These are phyloP conservation scores for Ophiostoma quercus DNA, from an alignment of 2,329 filamentous ascomycete species.

Conservation along the genomic window DNA sequence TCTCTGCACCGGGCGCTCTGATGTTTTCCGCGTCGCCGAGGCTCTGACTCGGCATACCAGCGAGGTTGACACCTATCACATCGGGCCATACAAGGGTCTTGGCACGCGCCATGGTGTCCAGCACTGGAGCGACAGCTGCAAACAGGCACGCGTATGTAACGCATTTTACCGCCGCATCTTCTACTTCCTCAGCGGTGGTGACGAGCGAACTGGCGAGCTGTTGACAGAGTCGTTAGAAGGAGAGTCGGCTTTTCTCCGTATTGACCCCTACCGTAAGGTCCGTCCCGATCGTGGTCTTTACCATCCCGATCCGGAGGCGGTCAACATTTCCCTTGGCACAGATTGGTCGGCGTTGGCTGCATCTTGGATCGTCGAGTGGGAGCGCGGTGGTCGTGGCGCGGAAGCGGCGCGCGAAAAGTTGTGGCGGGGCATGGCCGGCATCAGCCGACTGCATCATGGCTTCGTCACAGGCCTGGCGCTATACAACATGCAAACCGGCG, in stretches of 20 bases:
- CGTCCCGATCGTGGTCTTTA: not conserved
- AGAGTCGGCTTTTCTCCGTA: not conserved
- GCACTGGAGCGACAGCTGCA: constrained; percentile 15
- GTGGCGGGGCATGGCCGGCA: not conserved
- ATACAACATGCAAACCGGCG: constrained; percentile 2
- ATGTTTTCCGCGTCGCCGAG: constrained; percentile 3
- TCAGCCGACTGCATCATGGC: not conserved
- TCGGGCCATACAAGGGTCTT: constrained; percentile 3
- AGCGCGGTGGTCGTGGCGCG: not conserved
- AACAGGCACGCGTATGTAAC: constrained; percentile 4
- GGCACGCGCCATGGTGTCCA: constrained; percentile 8
- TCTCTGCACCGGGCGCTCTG: not conserved
- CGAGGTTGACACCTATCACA: constrained; percentile 7
- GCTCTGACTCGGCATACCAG: constrained; percentile 1
- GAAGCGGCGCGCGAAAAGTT: not conserved
- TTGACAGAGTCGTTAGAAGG: not conserved
- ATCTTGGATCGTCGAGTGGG: constrained; percentile 9
- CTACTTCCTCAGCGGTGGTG: constrained; percentile 4
- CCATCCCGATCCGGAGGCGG: not conserved
- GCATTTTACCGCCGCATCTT: constrained; percentile 10
- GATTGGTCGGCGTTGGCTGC: constrained; percentile 5
- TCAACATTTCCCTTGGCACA: constrained; percentile 10
- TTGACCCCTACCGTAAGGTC: constrained; percentile 3
- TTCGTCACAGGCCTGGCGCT: not conserved
- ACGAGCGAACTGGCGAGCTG: constrained; percentile 1